phyloP scores from a whole-genome alignment of 768 basidiomycete species.

The Lepiota venenata region DNA sequence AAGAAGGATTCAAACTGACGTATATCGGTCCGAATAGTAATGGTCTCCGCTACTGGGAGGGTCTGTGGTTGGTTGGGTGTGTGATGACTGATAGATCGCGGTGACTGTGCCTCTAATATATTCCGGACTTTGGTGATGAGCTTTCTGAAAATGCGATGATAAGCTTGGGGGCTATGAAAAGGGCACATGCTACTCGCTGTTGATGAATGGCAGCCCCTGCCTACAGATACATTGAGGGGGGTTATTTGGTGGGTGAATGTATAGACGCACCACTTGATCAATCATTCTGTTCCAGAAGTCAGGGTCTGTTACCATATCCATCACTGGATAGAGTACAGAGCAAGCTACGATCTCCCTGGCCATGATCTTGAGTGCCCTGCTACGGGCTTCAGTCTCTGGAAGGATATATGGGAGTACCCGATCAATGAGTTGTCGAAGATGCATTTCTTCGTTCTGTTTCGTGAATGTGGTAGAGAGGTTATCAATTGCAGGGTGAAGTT shows the following conservation, averaged over 20 bases:
- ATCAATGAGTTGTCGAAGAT: slow-evolving; percentile 71
- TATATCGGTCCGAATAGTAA: slow-evolving; percentile 77
- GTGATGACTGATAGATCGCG: slow-evolving; percentile 42
- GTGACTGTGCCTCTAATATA: slow-evolving; percentile 77
- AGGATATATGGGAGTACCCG: slow-evolving; percentile 69
- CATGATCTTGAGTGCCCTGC: slow-evolving; percentile 67
- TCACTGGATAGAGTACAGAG: slow-evolving; percentile 77
- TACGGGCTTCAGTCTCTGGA: slow-evolving; percentile 71
- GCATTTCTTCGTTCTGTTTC: slow-evolving; percentile 85
- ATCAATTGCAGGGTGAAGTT: slow-evolving; percentile 81
- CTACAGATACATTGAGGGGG: slow-evolving; percentile 21
- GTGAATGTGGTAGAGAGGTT: slow-evolving; percentile 89
- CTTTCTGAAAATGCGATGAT: slow-evolving; percentile 45
- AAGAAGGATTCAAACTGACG: slow-evolving; percentile 92
- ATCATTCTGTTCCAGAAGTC: slow-evolving; percentile 97
- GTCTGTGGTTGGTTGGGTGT: slow-evolving; percentile 32
- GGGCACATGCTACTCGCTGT: slow-evolving; percentile 28
- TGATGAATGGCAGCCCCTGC: slow-evolving; percentile 51
- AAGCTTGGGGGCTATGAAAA: neutral
- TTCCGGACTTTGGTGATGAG: slow-evolving; percentile 86
- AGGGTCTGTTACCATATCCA: slow-evolving; percentile 92
- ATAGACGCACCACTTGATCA: slow-evolving; percentile 77
- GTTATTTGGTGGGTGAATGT: neutral
- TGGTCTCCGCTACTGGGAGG: slow-evolving; percentile 54
- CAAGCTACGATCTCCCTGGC: slow-evolving; percentile 83